These are phyloP conservation scores for Cryphonectria japonica DNA, from an alignment of 2,329 filamentous ascomycete genomes.

Conservation along the genomic window DNA sequence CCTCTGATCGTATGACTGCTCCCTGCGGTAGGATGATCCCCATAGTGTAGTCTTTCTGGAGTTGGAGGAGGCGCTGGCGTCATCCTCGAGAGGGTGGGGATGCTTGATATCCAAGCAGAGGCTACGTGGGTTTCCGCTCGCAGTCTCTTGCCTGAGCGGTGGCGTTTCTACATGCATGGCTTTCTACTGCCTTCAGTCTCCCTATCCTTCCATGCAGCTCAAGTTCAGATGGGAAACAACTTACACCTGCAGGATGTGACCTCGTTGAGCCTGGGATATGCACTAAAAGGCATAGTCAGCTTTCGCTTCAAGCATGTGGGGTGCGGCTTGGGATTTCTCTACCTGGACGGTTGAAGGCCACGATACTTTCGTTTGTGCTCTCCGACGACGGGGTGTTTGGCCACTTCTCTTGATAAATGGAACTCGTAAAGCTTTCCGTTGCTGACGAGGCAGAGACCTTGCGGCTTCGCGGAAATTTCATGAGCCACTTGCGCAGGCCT, in stretches of 20 bases:
- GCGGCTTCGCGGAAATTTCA: constrained; percentile 2
- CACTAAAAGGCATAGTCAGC: constrained; percentile 4
- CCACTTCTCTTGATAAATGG: neutral
- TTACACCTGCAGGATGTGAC: constrained; percentile 26
- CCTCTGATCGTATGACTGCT: constrained; percentile 24
- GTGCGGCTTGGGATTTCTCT: neutral
- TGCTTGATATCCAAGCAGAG: constrained; percentile 19
- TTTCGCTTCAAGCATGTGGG: neutral
- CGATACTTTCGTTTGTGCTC: neutral
- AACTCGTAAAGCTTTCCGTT: neutral
- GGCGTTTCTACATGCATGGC: constrained; percentile 13
- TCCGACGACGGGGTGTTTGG: neutral
- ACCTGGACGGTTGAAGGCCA: constrained; percentile 16
- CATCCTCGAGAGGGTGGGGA: neutral
- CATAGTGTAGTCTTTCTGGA: constrained; percentile 2
- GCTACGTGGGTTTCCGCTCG: constrained; percentile 12
- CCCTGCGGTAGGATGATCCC: constrained; percentile 9
- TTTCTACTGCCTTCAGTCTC: constrained; percentile 11
- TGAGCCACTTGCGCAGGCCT: constrained; percentile 21
- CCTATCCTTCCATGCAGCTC: neutral
- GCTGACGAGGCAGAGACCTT: constrained; percentile 1
- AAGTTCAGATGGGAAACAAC: neutral
- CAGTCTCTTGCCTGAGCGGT: constrained; percentile 1
- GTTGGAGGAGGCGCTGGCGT: constrained; percentile 15
- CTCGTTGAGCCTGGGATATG: constrained; percentile 1